Conservation (phyloP, 352 stramenopile genomes). For the Phytophthora pistaciae region DNA sequence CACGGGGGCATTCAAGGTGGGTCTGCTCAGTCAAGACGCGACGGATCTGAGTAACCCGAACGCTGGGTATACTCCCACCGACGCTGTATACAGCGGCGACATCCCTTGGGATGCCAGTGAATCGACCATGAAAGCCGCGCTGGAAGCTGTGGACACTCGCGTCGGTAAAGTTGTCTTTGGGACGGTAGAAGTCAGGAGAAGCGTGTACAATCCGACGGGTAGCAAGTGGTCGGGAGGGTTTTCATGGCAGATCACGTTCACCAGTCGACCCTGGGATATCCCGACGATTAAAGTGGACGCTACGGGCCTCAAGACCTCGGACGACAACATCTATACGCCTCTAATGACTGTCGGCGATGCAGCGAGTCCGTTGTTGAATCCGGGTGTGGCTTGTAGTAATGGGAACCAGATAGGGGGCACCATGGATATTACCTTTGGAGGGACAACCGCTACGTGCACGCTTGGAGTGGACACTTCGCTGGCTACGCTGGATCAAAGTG, state of each 20-base stretch:
- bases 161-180: conserved; percentile 84
- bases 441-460: conserved; percentile 49
- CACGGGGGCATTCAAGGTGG: conserved; percentile 67
- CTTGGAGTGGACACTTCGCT: conserved; percentile 58
- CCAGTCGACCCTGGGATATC: conserved; percentile 82
- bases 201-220: conserved; percentile 81
- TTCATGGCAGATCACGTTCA: conserved; percentile 95
- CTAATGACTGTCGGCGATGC: conserved; percentile 58
- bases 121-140: conserved; percentile 57
- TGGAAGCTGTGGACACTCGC: conserved; percentile 48
- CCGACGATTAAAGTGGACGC: conserved; percentile 68
- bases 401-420: conserved; percentile 93
- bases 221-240: conserved; percentile 95
- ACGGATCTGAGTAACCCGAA: conserved; percentile 1
- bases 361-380: conserved; percentile 34
- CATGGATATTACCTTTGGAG: conserved; percentile 71
- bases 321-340: neutral
- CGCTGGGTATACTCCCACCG: neutral
- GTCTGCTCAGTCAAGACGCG: conserved; percentile 54
- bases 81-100: conserved; percentile 12
- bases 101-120: conserved; percentile 87
- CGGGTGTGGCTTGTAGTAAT: conserved; percentile 76
- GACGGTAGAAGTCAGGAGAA: conserved; percentile 81
- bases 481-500: conserved; percentile 23
- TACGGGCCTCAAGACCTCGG: neutral